These are phyloP conservation scores for Solanum commersonii DNA, from an alignment of 257 asterid genomes.

Conservation along the genomic window DNA sequence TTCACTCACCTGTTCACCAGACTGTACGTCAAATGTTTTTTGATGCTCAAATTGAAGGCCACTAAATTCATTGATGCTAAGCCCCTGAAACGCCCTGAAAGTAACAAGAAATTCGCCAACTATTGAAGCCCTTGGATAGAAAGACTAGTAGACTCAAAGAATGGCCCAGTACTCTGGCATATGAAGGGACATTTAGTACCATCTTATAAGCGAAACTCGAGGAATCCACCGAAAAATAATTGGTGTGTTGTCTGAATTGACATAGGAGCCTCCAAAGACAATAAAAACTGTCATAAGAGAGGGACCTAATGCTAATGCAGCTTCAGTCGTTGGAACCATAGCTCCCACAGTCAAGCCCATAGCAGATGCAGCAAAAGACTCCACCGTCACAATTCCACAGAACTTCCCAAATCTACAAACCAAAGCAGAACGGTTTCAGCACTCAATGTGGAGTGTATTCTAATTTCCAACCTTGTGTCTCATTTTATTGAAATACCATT, in stretches of 20 bases:
- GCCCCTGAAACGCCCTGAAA: conserved; percentile 97
- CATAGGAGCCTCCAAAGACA: conserved; percentile 94
- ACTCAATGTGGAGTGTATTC: not conserved
- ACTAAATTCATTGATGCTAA: conserved; percentile 78
- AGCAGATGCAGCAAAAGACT: conserved; percentile 94
- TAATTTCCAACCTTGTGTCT: not conserved
- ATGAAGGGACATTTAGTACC: conserved; percentile 28
- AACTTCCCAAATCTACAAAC: conserved; percentile 67
- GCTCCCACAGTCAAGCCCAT: conserved; percentile 99
- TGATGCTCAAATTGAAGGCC: conserved; percentile 91
- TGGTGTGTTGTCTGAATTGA: conserved; percentile 86
- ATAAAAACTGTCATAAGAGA: conserved; percentile 95
- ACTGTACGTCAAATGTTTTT: conserved; percentile 60
- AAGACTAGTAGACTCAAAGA: not conserved
- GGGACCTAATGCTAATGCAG: conserved; percentile 94
- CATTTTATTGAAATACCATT: not conserved
- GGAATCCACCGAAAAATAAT: conserved; percentile 93
- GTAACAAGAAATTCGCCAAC: not conserved
- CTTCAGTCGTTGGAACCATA: conserved; percentile 91
- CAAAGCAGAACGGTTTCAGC: not conserved
- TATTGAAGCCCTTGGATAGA: not conserved
- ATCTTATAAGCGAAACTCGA: conserved; percentile 84
- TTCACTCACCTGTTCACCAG: conserved; percentile 86
- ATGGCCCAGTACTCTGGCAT: not conserved
- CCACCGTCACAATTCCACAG: conserved; percentile 80